Conservation (phyloP, 805 yeast species). For the Cyberlindnera mycetangii region DNA sequence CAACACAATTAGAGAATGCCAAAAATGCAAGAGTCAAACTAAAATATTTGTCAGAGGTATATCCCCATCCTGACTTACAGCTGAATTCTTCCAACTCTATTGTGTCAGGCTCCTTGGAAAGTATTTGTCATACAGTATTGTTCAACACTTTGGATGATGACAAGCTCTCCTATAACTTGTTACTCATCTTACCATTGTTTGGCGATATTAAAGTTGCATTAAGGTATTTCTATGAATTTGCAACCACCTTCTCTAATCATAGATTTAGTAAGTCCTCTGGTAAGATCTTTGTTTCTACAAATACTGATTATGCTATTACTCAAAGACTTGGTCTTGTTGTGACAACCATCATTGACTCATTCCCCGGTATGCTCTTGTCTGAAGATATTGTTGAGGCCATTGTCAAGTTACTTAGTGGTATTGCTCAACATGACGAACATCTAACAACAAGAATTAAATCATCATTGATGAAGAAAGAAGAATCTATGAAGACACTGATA, state of each 20-base stretch:
- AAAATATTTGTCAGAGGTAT: conserved; percentile 39
- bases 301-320: conserved; percentile 39
- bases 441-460: conserved; percentile 52
- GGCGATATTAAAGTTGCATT: conserved; percentile 45
- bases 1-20: conserved; percentile 2
- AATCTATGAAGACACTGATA: conserved; percentile 37
- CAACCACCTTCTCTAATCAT: conserved; percentile 19
- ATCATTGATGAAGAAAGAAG: conserved; percentile 50
- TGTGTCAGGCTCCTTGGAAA: conserved; percentile 59
- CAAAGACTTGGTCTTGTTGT: conserved; percentile 53
- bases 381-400: conserved; percentile 56
- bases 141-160: conserved; percentile 45
- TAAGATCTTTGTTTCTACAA: conserved; percentile 28
- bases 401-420: conserved; percentile 47
- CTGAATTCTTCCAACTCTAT: conserved; percentile 47
- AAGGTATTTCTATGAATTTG: conserved; percentile 42
- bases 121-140: conserved; percentile 71
- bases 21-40: conserved; percentile 19
- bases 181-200: conserved; percentile 53
- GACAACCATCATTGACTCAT: conserved; percentile 52
- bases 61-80: conserved; percentile 62
- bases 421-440: conserved; percentile 46
- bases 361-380: conserved; percentile 69
- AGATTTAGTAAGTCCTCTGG: conserved; percentile 15
- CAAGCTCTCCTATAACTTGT: conserved; percentile 39